phyloP scores from a whole-genome alignment of 2,329 filamentous ascomycete species.

The Ciborinia camelliae region DNA sequence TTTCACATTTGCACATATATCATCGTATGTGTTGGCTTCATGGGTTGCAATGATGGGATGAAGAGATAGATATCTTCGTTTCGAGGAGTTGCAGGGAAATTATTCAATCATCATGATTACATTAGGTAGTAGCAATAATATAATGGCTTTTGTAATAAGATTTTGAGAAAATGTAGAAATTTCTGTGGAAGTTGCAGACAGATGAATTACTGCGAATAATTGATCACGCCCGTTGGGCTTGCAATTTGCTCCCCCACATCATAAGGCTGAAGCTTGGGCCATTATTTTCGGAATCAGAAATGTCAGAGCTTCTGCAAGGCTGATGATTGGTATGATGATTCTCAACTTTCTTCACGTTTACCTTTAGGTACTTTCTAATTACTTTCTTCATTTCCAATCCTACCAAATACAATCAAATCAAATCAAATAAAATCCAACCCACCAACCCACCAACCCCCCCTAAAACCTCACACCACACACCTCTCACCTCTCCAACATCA shows the following conservation, averaged over 20 bases:
- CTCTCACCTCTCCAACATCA: not conserved
- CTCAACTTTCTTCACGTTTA: not conserved
- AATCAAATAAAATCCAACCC: not conserved
- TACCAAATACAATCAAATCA: not conserved
- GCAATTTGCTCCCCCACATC: too few relatives aligned
- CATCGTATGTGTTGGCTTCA: not conserved
- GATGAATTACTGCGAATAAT: not conserved
- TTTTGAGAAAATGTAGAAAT: not conserved
- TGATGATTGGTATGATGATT: not conserved
- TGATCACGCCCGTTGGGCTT: not conserved
- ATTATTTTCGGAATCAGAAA: not conserved
- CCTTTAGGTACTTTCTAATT: not conserved
- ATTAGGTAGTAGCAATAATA: not conserved
- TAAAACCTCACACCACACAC: not conserved
- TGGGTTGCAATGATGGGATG: not conserved
- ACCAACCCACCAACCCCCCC: too few relatives aligned
- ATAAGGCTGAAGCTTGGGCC: not conserved
- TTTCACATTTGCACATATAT: not conserved
- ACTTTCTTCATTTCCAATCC: too few relatives aligned
- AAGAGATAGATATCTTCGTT: not conserved
- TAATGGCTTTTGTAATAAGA: not conserved
- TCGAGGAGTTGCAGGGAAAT: not conserved
- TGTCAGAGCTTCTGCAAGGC: constrained; percentile 10
- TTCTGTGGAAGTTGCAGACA: not conserved
- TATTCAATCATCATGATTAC: not conserved